Percentiles rank a stretch among this genome's conserved stretches.
Conservation (phyloP, 208 protist genomes). For the Balamuthia mandrillaris region DNA sequence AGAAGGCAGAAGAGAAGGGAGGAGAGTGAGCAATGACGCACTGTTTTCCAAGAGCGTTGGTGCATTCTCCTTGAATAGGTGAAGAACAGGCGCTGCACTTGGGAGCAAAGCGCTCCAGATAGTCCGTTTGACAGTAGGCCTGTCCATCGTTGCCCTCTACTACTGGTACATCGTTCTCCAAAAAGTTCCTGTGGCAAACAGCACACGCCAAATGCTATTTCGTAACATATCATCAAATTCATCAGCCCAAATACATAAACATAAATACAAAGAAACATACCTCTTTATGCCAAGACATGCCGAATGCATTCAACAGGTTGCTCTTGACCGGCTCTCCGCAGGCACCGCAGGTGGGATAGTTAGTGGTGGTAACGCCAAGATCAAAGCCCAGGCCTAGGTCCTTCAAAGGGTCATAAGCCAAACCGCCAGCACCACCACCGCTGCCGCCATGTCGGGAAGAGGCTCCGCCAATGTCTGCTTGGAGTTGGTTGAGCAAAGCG, state of each 20-base stretch:
- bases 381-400: too few species aligned
- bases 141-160: slow-evolving; percentile 15
- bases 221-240: background rate
- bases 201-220: slow-evolving; percentile 20
- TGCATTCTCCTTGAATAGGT: slow-evolving; percentile 12
- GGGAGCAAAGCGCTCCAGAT: slow-evolving; percentile 13
- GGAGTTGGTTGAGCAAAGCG: too few species aligned
- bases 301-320: background rate
- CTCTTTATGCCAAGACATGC: slow-evolving; percentile 17
- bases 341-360: background rate
- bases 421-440: too few species aligned
- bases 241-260: background rate
- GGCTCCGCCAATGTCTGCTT: too few species aligned
- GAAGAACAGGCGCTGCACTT: background rate
- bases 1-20: background rate
- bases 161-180: slow-evolving; percentile 20
- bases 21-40: background rate
- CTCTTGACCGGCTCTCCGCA: background rate
- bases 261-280: too few species aligned
- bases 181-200: slow-evolving; percentile 21
- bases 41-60: slow-evolving; percentile 21
- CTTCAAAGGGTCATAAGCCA: too few species aligned
- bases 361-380: background rate
- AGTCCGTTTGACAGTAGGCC: slow-evolving; percentile 24
- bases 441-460: too few species aligned